Evolutionary conservation across 1,139 yeast genomes (phyloP).

Genomic region (Yamadazyma taylorii): DNA sequence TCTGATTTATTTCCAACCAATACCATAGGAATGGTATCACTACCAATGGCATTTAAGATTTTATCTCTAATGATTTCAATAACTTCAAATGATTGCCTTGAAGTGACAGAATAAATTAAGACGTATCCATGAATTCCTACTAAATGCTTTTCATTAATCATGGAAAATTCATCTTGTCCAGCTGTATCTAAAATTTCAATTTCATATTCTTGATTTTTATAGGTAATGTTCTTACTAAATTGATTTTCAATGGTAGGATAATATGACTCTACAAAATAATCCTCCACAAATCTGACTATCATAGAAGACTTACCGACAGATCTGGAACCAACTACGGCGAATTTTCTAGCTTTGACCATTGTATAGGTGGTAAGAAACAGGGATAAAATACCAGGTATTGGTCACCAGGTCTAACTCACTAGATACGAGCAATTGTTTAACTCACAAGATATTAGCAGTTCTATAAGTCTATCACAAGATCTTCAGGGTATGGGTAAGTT

Average conservation of each 20-base stretch:
- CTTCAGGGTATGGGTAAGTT: too few species aligned
- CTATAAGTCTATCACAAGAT: too few species aligned
- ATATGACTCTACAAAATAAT: constrained; percentile 84
- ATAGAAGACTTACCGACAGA: constrained; percentile 90
- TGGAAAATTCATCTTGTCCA: constrained; percentile 90
- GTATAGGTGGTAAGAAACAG: too few species aligned
- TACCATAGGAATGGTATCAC: constrained; percentile 73
- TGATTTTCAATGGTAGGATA: constrained; percentile 94
- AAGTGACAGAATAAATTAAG: constrained; percentile 79
- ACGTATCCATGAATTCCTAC: constrained; percentile 87
- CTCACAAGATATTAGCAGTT: too few species aligned
- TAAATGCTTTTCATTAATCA: constrained; percentile 78
- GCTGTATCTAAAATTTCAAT: constrained; percentile 91
- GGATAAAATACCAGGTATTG: too few species aligned
- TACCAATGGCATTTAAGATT: constrained; percentile 73
- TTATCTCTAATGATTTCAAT: constrained; percentile 80
- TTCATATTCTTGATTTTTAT: constrained; percentile 75
- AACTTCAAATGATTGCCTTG: constrained; percentile 77
- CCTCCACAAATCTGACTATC: constrained; percentile 84
- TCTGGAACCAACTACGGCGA: constrained; percentile 86
- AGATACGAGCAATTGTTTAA: too few species aligned
- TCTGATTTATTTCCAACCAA: constrained; percentile 86
- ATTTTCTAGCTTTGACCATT: constrained; percentile 63
- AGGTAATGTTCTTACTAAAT: constrained; percentile 68
- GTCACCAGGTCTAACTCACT: too few species aligned